A percentile compares a stretch with the other conserved stretches of the same genome.
phyloP scores from a whole-genome alignment of 2,329 filamentous ascomycete species.

The Beauveria medogensis region DNA sequence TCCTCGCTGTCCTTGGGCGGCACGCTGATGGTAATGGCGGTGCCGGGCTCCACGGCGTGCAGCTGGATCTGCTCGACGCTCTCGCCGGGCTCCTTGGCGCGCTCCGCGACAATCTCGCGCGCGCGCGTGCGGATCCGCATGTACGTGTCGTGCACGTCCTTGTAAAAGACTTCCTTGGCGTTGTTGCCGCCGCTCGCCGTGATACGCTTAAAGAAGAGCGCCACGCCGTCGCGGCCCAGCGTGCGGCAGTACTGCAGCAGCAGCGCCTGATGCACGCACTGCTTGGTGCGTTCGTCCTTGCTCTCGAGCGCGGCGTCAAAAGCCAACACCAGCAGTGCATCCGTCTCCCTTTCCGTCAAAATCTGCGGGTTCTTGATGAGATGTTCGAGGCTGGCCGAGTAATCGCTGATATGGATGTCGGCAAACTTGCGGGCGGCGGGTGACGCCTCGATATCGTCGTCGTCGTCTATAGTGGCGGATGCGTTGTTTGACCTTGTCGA shows the following conservation, averaged over 20 bases:
- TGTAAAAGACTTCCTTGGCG: constrained; percentile 81
- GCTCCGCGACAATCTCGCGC: constrained; percentile 56
- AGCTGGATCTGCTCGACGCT: constrained; percentile 95
- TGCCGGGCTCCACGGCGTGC: constrained; percentile 89
- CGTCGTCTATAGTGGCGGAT: constrained; percentile 44
- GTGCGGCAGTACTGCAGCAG: constrained; percentile 91
- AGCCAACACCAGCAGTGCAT: constrained; percentile 82
- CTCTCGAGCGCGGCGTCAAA: constrained; percentile 80
- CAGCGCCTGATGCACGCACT: constrained; percentile 88
- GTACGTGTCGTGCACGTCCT: constrained; percentile 88
- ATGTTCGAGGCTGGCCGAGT: constrained; percentile 64
- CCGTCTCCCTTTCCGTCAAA: constrained; percentile 76
- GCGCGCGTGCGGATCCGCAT: constrained; percentile 70
- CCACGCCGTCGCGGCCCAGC: constrained; percentile 78
- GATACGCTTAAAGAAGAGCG: constrained; percentile 93
- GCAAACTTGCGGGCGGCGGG: constrained; percentile 74
- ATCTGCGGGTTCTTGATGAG: constrained; percentile 72
- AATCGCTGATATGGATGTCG: constrained; percentile 67
- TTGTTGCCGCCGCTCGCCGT: constrained; percentile 81
- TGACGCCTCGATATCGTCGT: constrained; percentile 67
- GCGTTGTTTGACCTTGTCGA: not conserved
- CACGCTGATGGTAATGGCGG: constrained; percentile 80
- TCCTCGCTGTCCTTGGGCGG: constrained; percentile 63
- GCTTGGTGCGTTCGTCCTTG: constrained; percentile 66
- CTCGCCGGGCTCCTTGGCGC: constrained; percentile 48